phyloP scores from a whole-genome alignment of 1,284 basidiomycete species.

The Microbotryum lychnidis-dioicae region DNA sequence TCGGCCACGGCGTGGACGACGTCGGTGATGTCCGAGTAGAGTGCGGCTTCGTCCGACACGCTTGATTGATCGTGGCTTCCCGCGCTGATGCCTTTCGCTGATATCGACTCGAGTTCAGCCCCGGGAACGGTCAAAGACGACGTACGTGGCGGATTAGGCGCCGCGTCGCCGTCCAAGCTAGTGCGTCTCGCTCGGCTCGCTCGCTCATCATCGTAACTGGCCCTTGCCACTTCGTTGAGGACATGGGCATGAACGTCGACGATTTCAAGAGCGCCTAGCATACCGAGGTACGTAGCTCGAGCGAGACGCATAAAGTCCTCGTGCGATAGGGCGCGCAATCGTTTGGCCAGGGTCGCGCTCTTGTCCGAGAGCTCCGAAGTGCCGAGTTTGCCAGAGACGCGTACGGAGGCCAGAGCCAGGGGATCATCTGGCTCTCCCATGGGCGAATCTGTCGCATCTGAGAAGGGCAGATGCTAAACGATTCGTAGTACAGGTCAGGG shows the following conservation, averaged over 20 bases:
- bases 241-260: conserved; percentile 58
- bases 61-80: too few species aligned
- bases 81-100: too few species aligned
- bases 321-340: conserved; percentile 61
- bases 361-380: conserved; percentile 33
- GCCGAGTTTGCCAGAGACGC: conserved; percentile 12
- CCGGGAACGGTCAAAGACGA: conserved; percentile 13
- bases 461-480: conserved; percentile 17
- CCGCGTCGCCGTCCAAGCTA: neutral
- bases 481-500: neutral
- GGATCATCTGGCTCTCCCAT: conserved; percentile 24
- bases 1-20: conserved; percentile 72
- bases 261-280: conserved; percentile 63
- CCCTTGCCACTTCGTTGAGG: conserved; percentile 55
- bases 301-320: conserved; percentile 59
- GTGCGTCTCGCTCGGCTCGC: conserved; percentile 5
- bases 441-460: conserved; percentile 8
- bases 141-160: too few species aligned
- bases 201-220: conserved; percentile 5
- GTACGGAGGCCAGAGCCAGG: conserved; percentile 16
- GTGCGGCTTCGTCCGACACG: conserved; percentile 6
- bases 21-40: conserved; percentile 53
- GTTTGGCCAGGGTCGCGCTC: conserved; percentile 48
- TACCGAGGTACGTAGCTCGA: conserved; percentile 55
- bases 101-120: neutral